Conservation (phyloP, 192 early-diverging fungal species). For the Oehlia diaphana region DNA sequence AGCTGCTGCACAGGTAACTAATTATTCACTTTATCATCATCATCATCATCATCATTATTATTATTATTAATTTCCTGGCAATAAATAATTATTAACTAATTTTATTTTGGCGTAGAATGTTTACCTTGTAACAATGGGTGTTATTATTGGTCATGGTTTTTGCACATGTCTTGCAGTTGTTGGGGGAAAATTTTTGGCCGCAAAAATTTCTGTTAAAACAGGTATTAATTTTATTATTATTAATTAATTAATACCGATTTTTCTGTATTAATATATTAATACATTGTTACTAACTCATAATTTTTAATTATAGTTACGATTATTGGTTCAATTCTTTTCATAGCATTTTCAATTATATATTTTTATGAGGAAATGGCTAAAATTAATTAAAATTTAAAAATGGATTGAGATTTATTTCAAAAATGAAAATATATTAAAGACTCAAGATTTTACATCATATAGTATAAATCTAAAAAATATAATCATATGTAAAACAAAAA, state of each 20-base stretch:
- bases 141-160: slow-evolving; percentile 85
- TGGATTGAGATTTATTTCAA: too few species aligned
- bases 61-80: background rate
- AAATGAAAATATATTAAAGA: too few species aligned
- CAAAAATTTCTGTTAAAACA: slow-evolving; percentile 83
- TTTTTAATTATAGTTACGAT: slow-evolving; percentile 66
- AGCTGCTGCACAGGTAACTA: slow-evolving; percentile 80
- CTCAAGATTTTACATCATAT: too few species aligned
- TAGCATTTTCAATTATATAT: slow-evolving; percentile 79
- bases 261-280: background rate
- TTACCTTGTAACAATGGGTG: slow-evolving; percentile 86
- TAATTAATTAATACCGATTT: background rate
- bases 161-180: slow-evolving; percentile 93
- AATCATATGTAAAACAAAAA: too few species aligned
- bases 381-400: too few species aligned
- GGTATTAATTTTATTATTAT: slow-evolving; percentile 43
- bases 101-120: slow-evolving; percentile 63
- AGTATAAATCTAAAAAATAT: too few species aligned
- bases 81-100: too few species aligned
- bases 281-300: slow-evolving; percentile 9
- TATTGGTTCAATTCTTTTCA: slow-evolving; percentile 83
- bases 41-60: background rate
- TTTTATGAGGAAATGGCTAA: slow-evolving; percentile 47
- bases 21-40: background rate
- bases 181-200: slow-evolving; percentile 86